A percentile compares a stretch with the other conserved stretches of the same genome.
Conservation (phyloP, 2,329 filamentous ascomycete species). For the Pseudocercospora crystallina region DNA sequence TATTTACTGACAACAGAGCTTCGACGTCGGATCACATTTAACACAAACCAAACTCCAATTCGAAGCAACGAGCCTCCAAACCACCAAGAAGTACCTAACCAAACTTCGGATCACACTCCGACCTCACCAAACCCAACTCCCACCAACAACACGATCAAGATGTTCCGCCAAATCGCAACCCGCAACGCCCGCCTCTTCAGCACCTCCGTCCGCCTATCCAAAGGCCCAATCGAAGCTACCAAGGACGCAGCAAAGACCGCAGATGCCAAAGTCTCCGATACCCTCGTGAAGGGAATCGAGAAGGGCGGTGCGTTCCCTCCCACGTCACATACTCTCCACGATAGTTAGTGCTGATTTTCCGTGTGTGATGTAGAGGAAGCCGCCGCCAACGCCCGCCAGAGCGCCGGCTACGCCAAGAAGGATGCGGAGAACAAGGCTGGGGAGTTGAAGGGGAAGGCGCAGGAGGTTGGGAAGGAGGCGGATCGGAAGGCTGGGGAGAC, state of each 20-base stretch:
- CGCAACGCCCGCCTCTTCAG: conserved; percentile 54
- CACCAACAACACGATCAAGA: conserved; percentile 31
- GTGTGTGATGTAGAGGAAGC: no score
- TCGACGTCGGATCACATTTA: no score
- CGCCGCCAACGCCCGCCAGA: conserved; percentile 39
- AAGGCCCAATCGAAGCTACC: conserved; percentile 54
- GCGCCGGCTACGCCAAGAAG: conserved; percentile 41
- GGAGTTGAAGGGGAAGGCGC: conserved; percentile 28
- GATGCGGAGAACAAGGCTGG: conserved; percentile 45
- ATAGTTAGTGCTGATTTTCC: no score
- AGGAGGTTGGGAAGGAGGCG: conserved; percentile 4
- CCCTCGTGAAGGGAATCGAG: conserved; percentile 62
- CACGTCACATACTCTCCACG: background rate
- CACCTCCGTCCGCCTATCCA: conserved; percentile 48
- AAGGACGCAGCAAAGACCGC: conserved; percentile 61
- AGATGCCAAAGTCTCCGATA: conserved; percentile 56
- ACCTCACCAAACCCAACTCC: background rate
- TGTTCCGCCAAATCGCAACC: conserved; percentile 48
- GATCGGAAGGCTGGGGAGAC: no score
- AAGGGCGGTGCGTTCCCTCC: conserved; percentile 62
- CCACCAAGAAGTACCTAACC: no score
- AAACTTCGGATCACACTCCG: no score
- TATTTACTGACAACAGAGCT: no score
- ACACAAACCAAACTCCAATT: no score
- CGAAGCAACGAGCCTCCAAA: no score